Conservation (phyloP, 805 yeast genomes). For the Lipomyces chichibuensis region DNA sequence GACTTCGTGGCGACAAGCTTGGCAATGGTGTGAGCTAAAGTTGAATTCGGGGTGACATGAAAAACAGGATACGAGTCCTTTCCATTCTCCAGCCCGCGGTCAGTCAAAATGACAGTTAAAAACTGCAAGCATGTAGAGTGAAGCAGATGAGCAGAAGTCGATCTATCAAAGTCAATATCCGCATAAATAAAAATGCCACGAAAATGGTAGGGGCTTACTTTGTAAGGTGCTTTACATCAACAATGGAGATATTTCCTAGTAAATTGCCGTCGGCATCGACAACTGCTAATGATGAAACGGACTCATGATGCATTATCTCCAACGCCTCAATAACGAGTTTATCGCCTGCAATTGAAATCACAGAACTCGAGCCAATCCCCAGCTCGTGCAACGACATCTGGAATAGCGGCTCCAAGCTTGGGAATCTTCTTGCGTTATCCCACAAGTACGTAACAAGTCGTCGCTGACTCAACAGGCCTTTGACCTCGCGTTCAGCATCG, state of each 20-base stretch:
- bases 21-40: slow-evolving; percentile 87
- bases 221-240: slow-evolving; percentile 81
- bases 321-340: slow-evolving; percentile 85
- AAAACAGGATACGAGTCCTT: slow-evolving; percentile 96
- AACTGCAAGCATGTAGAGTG: slow-evolving; percentile 85
- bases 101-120: slow-evolving; percentile 79
- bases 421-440: slow-evolving; percentile 90
- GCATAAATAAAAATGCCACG: not conserved
- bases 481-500: slow-evolving; percentile 52
- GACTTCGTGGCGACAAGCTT: slow-evolving; percentile 93
- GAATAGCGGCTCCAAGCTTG: slow-evolving; percentile 73
- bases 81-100: slow-evolving; percentile 87
- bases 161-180: slow-evolving; percentile 54
- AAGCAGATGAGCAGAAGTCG: slow-evolving; percentile 81
- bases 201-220: not conserved
- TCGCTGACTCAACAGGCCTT: slow-evolving; percentile 90
- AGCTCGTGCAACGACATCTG: slow-evolving; percentile 66
- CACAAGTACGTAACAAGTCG: slow-evolving; percentile 81
- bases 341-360: slow-evolving; percentile 83
- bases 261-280: slow-evolving; percentile 75
- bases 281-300: slow-evolving; percentile 90
- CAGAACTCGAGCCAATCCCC: slow-evolving; percentile 71
- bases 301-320: slow-evolving; percentile 73
- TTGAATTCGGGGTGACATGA: slow-evolving; percentile 79
- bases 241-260: slow-evolving; percentile 90